Base-by-base conservation (phyloP, 352 stramenopile genomes). In the Phytophthora crassamura region DNA sequence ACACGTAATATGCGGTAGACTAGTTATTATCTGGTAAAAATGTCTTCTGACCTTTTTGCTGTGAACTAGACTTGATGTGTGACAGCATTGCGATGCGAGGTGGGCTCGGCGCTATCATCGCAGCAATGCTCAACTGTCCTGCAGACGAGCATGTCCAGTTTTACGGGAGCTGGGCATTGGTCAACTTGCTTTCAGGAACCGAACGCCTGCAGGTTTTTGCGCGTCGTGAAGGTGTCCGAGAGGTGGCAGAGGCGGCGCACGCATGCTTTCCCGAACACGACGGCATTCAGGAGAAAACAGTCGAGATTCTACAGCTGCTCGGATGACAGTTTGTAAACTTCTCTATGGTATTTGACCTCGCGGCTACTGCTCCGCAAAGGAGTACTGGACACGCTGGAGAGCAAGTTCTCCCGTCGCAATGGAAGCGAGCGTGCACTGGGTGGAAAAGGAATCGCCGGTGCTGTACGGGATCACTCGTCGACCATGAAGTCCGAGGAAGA, bases 231-330 rank as follows among this genome's bases (percentile, higher is more conserved):
- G 82, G 85, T 2, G 90, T 93, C 3, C 74, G 87, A 14, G 86
- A 97, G 64, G 90, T 97, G 10, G 77, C 86, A 8, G 78, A 97
- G 47, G 79, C 88, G 15, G 86, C 90, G 0, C 75, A 93, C 54
- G 87, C 82, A 14, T 95, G 89, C 25, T 96, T 97, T 65, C 66
- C 85, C 10, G 82, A 93, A 7, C 74, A 97, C 46, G 39, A 71
- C 15, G 78, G 73, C 0, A 93, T 98, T 50, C 82, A 93, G 57
- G 85, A 97, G 48, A 94, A 93, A 60, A 88, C 85, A 15, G 60
- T 64, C 28, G 56, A 88, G 28, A 83, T 96, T 32, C 67, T 97
- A 25, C 80, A 74, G 40, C 72, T 91, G 10, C 60, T 80, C 36
- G 35, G 32, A 30, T 72, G 33, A 72, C 9, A 28, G 22, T 47